A percentile compares a stretch with the other conserved stretches of the same genome.
These are phyloP conservation scores for Paecilomyces formosus DNA, from an alignment of 2,329 filamentous ascomycete species.

Conservation along the genomic window DNA sequence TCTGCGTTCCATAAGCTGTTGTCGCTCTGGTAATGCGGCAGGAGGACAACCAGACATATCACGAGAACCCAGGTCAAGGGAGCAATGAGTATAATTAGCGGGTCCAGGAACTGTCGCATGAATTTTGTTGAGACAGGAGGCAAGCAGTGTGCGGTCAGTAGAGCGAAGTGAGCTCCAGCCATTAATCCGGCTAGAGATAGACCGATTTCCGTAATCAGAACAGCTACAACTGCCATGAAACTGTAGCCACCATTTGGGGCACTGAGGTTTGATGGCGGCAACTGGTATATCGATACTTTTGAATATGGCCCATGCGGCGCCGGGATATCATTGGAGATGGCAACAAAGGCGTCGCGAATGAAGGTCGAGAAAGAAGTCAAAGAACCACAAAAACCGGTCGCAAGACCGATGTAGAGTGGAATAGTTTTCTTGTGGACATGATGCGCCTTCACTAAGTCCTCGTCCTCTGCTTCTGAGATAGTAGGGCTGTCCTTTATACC, in stretches of 20 bases:
- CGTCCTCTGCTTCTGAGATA: constrained; percentile 5
- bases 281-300: constrained; percentile 24
- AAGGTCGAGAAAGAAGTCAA: constrained; percentile 83
- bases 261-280: constrained; percentile 27
- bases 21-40: constrained; percentile 46
- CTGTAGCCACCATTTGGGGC: constrained; percentile 64
- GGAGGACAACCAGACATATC: constrained; percentile 58
- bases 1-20: constrained; percentile 33
- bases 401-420: constrained; percentile 73
- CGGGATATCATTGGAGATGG: constrained; percentile 61
- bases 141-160: constrained; percentile 47
- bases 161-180: constrained; percentile 64
- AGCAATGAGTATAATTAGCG: constrained; percentile 52
- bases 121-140: constrained; percentile 45
- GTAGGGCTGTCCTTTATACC: constrained; percentile 30
- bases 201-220: constrained; percentile 61
- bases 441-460: constrained; percentile 46
- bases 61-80: constrained; percentile 68
- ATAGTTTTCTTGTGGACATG: constrained; percentile 66
- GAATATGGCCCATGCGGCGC: constrained; percentile 37
- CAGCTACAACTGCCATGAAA: constrained; percentile 66
- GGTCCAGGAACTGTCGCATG: constrained; percentile 55
- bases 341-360: constrained; percentile 69
- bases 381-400: constrained; percentile 79
- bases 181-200: constrained; percentile 61